Percentiles rank a stretch among this genome's conserved stretches.
These are phyloP conservation scores for Vaccinium corymbosum DNA, from an alignment of 148 eudicot species.

Conservation along the genomic window DNA sequence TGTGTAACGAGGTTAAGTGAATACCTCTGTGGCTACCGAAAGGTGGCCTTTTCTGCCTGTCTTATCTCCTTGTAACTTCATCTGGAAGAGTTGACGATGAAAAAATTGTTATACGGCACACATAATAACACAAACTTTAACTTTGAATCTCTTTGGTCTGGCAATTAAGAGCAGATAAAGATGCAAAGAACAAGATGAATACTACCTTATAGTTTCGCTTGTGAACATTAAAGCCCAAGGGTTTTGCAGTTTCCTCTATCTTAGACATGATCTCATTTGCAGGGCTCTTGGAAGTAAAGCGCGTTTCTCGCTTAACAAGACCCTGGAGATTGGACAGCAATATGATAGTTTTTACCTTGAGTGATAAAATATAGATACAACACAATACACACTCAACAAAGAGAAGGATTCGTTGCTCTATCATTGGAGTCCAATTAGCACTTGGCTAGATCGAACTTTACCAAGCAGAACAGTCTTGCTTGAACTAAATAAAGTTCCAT, in stretches of 20 bases:
- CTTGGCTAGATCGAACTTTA: not conserved
- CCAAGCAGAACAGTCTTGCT: not conserved
- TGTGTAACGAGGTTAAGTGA: conserved; percentile 2
- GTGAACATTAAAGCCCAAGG: conserved; percentile 76
- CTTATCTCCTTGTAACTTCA: conserved; percentile 83
- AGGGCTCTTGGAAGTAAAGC: conserved; percentile 74
- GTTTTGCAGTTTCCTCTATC: conserved; percentile 89
- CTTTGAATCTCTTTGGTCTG: not conserved
- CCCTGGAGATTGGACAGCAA: conserved; percentile 31
- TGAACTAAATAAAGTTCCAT: not conserved
- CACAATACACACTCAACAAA: not conserved
- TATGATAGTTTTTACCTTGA: not conserved
- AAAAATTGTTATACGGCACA: not conserved
- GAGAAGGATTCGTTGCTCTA: not conserved
- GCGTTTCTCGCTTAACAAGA: conserved; percentile 64
- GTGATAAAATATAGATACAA: not conserved
- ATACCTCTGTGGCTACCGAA: conserved; percentile 93
- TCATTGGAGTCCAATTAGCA: not conserved
- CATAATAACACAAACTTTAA: not conserved
- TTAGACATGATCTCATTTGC: conserved; percentile 82
- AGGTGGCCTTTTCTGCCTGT: conserved; percentile 95
- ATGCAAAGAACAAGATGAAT: not conserved
- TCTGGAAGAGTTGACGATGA: conserved; percentile 37
- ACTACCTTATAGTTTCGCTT: conserved; percentile 78
- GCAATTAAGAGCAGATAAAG: not conserved